Evolutionary conservation across 2,329 filamentous ascomycete species (phyloP).

Genomic region (Metarhizium rileyi): DNA sequence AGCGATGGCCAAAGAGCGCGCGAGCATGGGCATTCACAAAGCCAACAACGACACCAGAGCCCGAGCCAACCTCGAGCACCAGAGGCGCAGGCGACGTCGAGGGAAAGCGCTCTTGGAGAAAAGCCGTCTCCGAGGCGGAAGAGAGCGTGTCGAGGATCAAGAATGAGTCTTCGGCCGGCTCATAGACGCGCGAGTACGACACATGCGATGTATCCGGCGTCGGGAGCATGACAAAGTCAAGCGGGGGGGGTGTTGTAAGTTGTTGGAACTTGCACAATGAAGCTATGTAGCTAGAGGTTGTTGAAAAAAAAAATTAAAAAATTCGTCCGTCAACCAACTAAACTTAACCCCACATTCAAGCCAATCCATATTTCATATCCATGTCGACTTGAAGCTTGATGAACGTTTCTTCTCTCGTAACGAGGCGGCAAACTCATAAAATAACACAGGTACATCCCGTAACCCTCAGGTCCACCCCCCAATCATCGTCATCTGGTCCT

Average conservation of each 20-base stretch:
- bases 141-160: constrained; percentile 88
- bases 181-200: constrained; percentile 79
- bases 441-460: constrained; percentile 14
- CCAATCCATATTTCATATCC: too few relatives aligned
- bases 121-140: constrained; percentile 54
- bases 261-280: too few relatives aligned
- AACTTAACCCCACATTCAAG: too few relatives aligned
- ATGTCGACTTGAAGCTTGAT: background rate
- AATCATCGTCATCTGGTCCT: constrained; percentile 31
- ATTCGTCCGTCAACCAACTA: too few relatives aligned
- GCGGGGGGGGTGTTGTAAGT: background rate
- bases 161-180: constrained; percentile 93
- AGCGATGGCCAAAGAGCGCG: constrained; percentile 60
- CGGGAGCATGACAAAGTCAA: constrained; percentile 58
- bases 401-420: too few relatives aligned
- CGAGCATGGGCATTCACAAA: constrained; percentile 71
- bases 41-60: constrained; percentile 87
- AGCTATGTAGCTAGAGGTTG: too few relatives aligned
- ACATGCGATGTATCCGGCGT: constrained; percentile 92
- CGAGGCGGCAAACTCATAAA: too few relatives aligned
- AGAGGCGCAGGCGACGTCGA: constrained; percentile 39
- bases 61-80: constrained; percentile 78
- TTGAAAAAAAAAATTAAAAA: background rate
- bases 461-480: constrained; percentile 25
- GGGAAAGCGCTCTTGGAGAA: constrained; percentile 55